These are phyloP conservation scores for Hemerocallis citrina DNA, from an alignment of 106 monocot genomes.

Conservation along the genomic window DNA sequence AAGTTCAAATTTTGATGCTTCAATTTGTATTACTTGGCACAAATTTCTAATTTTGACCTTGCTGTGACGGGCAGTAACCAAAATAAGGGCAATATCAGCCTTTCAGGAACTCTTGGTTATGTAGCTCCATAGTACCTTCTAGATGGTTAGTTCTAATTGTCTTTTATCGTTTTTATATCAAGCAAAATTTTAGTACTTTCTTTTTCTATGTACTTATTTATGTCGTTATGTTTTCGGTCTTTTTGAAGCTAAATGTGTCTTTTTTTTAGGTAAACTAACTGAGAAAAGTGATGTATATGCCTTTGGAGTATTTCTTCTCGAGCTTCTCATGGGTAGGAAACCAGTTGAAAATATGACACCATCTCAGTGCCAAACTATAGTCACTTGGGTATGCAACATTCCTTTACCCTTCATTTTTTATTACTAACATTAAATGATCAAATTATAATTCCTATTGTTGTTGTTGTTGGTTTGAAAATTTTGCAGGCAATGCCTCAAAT, in stretches of 20 bases:
- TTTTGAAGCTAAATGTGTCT: too few relatives aligned
- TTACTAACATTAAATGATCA: neutral
- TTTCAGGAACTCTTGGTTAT: conserved; percentile 79
- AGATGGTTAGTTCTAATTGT: conserved; percentile 44
- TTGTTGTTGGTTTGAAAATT: too few relatives aligned
- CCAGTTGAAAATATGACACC: conserved; percentile 67
- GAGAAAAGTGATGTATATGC: conserved; percentile 99
- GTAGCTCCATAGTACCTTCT: conserved; percentile 90
- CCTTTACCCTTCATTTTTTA: neutral
- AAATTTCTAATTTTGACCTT: conserved; percentile 95
- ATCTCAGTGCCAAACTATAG: conserved; percentile 80
- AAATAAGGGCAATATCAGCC: conserved; percentile 45
- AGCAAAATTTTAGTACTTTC: too few relatives aligned
- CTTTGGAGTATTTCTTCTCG: conserved; percentile 82
- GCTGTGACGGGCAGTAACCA: conserved; percentile 51
- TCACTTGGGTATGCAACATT: conserved; percentile 64
- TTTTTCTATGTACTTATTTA: neutral
- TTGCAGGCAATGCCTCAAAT: conserved; percentile 47
- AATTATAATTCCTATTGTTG: too few relatives aligned
- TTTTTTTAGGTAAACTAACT: conserved; percentile 56
- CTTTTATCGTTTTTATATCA: too few relatives aligned
- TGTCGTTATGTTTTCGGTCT: too few relatives aligned
- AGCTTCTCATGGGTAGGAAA: conserved; percentile 82
- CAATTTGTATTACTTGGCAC: neutral
- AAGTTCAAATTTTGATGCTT: neutral